A percentile compares a stretch with the other conserved stretches of the same genome.
Evolutionary conservation across 2,329 filamentous ascomycete species (phyloP).

Genomic region (Sclerotinia glacialis): DNA sequence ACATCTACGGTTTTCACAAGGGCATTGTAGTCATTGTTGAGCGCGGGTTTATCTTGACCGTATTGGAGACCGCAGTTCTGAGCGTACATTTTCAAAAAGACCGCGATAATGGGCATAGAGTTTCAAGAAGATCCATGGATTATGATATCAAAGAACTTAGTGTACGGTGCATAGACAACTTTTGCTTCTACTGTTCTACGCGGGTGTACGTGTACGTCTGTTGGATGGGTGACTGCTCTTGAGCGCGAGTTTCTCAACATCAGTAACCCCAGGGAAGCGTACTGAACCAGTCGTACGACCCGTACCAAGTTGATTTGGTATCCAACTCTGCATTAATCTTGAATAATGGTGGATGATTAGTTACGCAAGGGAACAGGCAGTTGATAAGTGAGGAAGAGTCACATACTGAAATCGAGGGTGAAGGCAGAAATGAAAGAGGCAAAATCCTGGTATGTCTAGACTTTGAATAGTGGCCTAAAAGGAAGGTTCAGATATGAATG

Average conservation of each 20-base stretch:
- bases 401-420: too few relatives aligned
- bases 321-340: not conserved
- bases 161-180: not conserved
- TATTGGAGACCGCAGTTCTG: too few relatives aligned
- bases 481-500: rapidly evolving
- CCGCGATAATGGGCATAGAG: too few relatives aligned
- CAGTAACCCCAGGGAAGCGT: not conserved
- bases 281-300: too few relatives aligned
- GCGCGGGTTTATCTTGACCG: not conserved
- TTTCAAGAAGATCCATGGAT: not conserved
- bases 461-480: not conserved
- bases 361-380: not conserved
- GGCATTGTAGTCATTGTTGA: not conserved
- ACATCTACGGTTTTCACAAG: not conserved
- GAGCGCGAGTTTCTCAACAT: not conserved
- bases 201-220: too few relatives aligned
- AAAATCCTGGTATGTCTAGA: not conserved
- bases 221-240: not conserved
- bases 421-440: not conserved
- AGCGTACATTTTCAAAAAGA: too few relatives aligned
- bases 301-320: not conserved
- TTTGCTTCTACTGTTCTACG: not conserved
- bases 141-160: not conserved
- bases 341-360: not conserved
- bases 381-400: not conserved